A percentile compares a stretch with the other conserved stretches of the same genome.
These are phyloP conservation scores for Globisporangium rhizosaccharum DNA, from an alignment of 352 stramenopile species.

Conservation along the genomic window DNA sequence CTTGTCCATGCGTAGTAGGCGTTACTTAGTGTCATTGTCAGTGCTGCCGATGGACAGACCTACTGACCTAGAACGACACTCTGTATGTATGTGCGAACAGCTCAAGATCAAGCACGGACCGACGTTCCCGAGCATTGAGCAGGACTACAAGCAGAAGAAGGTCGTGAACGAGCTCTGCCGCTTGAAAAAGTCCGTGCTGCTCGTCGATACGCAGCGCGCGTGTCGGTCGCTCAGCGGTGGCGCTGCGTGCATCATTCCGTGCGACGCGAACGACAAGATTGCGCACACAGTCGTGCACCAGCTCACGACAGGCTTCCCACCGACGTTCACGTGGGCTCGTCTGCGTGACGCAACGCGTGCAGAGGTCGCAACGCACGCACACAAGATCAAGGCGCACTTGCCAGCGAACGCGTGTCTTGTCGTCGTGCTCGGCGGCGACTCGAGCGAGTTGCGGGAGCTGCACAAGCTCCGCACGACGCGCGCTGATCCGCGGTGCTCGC, in stretches of 20 bases:
- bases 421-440: conserved; percentile 46
- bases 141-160: conserved; percentile 74
- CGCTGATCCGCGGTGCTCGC: conserved; percentile 61
- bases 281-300: conserved; percentile 61
- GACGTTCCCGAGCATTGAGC: conserved; percentile 64
- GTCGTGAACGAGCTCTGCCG: conserved; percentile 65
- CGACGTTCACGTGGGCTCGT: conserved; percentile 73
- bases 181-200: conserved; percentile 71
- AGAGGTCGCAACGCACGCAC: conserved; percentile 31
- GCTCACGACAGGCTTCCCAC: conserved; percentile 76
- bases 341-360: conserved; percentile 37
- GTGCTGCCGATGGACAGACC: background rate
- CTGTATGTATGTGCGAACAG: conserved; percentile 10
- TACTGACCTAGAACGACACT: background rate
- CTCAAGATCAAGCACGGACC: conserved; percentile 76
- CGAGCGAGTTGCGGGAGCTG: conserved; percentile 51
- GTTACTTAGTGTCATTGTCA: background rate
- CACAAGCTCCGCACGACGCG: conserved; percentile 78
- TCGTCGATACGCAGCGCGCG: conserved; percentile 62
- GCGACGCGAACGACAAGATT: conserved; percentile 40
- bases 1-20: background rate
- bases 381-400: conserved; percentile 37
- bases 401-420: conserved; percentile 55
- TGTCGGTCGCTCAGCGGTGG: conserved; percentile 61
- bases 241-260: conserved; percentile 55